Percentiles rank a stretch among this genome's conserved stretches.
Evolutionary conservation across 352 stramenopile species (phyloP).

Genomic region (Phytophthora palmivora): DNA sequence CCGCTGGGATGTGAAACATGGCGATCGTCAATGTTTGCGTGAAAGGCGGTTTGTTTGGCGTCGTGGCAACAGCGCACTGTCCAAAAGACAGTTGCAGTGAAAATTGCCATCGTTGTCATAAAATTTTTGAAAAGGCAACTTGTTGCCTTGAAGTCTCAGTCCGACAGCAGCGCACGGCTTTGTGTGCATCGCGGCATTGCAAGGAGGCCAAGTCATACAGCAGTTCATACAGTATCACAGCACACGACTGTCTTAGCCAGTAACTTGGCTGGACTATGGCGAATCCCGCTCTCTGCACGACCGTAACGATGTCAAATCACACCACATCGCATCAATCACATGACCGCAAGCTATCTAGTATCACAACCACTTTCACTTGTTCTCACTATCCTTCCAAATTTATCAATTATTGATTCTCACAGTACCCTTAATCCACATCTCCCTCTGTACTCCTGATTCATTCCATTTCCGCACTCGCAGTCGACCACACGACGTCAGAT

Average conservation of each 20-base stretch:
- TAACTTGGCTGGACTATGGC: constrained; percentile 1
- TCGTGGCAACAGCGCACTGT: not conserved
- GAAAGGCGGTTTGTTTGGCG: constrained; percentile 4
- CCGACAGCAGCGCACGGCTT: constrained; percentile 22
- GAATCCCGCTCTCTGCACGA: constrained; percentile 1
- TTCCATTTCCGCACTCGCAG: constrained; percentile 29
- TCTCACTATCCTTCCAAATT: not conserved
- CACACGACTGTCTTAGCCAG: not conserved
- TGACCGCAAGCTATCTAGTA: not conserved
- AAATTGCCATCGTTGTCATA: constrained; percentile 1
- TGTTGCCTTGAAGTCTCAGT: constrained; percentile 9
- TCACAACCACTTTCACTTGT: not conserved
- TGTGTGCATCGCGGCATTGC: constrained; percentile 24
- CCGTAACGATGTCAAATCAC: not conserved
- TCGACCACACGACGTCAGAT: constrained; percentile 23
- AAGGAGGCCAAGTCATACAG: constrained; percentile 6
- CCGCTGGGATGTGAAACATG: not conserved
- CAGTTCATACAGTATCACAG: no score
- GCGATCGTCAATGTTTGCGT: constrained; percentile 2
- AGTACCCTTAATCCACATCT: not conserved
- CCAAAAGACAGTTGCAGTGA: not conserved
- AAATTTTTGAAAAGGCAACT: not conserved
- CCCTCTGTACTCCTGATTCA: constrained; percentile 8
- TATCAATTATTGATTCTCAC: not conserved
- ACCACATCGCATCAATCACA: not conserved